Percentiles rank a stretch among this genome's conserved stretches.
Evolutionary conservation across 169 alveolate genomes (phyloP).

Genomic region (Plasmodium inui): DNA sequence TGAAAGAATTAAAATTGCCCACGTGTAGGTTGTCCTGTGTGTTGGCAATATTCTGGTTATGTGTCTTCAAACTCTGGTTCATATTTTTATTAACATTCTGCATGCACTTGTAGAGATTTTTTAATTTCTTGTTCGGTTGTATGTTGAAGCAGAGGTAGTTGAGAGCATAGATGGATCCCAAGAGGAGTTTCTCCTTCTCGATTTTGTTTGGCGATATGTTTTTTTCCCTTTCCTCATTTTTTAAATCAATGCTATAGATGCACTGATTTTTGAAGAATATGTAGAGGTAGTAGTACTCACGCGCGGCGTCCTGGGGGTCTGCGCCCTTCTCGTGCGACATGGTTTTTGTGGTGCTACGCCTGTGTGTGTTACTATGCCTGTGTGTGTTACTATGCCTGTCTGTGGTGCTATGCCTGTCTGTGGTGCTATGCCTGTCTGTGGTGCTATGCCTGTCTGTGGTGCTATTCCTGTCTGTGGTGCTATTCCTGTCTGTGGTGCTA

Average conservation of each 20-base stretch:
- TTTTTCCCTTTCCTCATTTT: conserved; percentile 32
- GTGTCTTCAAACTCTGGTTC: conserved; percentile 14
- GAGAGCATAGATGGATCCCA: conserved; percentile 71
- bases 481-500: neutral
- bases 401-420: neutral
- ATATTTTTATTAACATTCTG: conserved; percentile 28
- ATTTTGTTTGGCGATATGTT: conserved; percentile 19
- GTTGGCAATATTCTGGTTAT: conserved; percentile 29
- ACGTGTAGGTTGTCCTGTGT: conserved; percentile 52
- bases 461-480: too few relatives aligned
- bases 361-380: too few relatives aligned
- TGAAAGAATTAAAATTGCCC: conserved; percentile 56
- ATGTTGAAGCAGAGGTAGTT: conserved; percentile 70
- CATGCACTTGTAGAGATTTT: conserved; percentile 38
- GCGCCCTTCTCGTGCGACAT: conserved; percentile 31
- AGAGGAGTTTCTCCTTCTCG: conserved; percentile 45
- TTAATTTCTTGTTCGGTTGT: conserved; percentile 71
- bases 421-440: neutral
- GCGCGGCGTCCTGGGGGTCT: neutral
- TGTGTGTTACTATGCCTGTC: too few relatives aligned
- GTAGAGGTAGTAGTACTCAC: conserved; percentile 63
- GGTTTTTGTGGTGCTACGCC: neutral
- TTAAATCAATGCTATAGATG: conserved; percentile 50
- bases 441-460: too few relatives aligned
- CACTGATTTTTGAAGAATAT: conserved; percentile 70